A percentile compares a stretch with the other conserved stretches of the same genome.
Conservation (phyloP, 306 rosid genomes). For the Arachis stenosperma region DNA sequence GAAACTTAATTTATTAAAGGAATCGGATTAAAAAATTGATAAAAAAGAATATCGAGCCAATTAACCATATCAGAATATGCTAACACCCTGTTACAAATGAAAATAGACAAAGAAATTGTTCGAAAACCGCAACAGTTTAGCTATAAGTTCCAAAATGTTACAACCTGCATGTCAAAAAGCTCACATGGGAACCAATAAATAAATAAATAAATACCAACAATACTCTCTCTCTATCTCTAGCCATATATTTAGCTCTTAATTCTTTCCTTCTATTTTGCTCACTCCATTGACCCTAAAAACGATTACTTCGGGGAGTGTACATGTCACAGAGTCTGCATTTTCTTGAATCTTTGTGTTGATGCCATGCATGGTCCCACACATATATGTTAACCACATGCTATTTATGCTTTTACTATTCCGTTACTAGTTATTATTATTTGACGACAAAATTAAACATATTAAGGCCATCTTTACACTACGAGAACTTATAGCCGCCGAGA, state of each 20-base stretch:
- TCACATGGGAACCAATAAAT: too few relatives aligned
- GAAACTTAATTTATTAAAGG: too few relatives aligned
- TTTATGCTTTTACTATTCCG: too few relatives aligned
- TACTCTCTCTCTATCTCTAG: not conserved
- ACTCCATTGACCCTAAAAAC: not conserved
- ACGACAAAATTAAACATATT: not conserved
- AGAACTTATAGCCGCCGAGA: constrained; percentile 32
- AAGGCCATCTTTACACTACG: constrained; percentile 10
- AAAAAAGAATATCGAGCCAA: too few relatives aligned
- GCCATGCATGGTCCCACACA: not conserved
- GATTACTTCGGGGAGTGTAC: not conserved
- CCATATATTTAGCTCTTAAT: not conserved
- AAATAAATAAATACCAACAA: too few relatives aligned
- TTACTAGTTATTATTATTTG: not conserved
- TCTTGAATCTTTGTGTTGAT: constrained; percentile 28
- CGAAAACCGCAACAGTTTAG: too few relatives aligned
- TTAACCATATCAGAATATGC: too few relatives aligned
- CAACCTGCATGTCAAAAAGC: too few relatives aligned
- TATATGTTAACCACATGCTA: not conserved
- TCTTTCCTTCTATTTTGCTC: not conserved
- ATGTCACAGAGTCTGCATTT: constrained; percentile 40
- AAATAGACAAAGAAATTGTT: too few relatives aligned
- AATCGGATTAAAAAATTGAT: too few relatives aligned
- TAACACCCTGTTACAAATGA: too few relatives aligned
- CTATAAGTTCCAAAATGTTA: too few relatives aligned